phyloP scores from a whole-genome alignment of 2,329 filamentous ascomycete genomes.

The Paraphaeosphaeria sporulosa region DNA sequence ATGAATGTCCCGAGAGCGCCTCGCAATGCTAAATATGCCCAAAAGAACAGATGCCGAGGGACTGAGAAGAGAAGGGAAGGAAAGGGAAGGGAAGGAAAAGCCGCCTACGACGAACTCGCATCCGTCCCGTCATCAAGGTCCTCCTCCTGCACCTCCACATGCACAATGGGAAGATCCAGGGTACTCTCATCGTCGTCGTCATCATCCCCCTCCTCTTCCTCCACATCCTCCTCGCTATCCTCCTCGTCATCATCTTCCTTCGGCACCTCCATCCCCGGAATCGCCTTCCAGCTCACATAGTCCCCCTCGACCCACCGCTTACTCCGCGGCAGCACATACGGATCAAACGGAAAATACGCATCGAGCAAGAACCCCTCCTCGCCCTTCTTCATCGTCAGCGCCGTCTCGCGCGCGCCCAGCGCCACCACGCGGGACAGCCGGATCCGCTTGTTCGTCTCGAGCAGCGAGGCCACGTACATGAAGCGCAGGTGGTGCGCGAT shows the following conservation, averaged over 20 bases:
- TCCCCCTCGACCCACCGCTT: conserved; percentile 81
- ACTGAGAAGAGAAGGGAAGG: too few species aligned
- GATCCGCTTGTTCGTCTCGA: conserved; percentile 92
- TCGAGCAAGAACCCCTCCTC: conserved; percentile 87
- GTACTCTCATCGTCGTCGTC: conserved; percentile 18
- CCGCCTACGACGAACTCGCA: conserved; percentile 14
- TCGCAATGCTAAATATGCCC: conserved; percentile 9
- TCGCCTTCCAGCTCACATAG: conserved; percentile 48
- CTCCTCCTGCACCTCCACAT: background rate
- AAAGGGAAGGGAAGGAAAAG: background rate
- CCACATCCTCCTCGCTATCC: conserved; percentile 41
- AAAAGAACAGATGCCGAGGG: background rate
- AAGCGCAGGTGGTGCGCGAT: conserved; percentile 86
- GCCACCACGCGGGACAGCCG: conserved; percentile 69
- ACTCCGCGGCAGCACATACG: conserved; percentile 87
- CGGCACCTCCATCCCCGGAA: conserved; percentile 52
- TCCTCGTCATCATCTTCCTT: conserved; percentile 56
- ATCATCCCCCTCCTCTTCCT: conserved; percentile 28
- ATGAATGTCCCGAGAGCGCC: conserved; percentile 5
- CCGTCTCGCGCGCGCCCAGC: conserved; percentile 62
- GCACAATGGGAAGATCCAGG: background rate
- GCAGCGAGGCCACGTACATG: conserved; percentile 85
- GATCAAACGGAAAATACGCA: conserved; percentile 96
- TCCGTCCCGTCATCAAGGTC: conserved; percentile 18
- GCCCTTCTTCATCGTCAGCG: conserved; percentile 63